A percentile compares a stretch with the other conserved stretches of the same genome.
Evolutionary conservation across 108 stramenopile species (phyloP).

Genomic region (Nitzschia sp.): DNA sequence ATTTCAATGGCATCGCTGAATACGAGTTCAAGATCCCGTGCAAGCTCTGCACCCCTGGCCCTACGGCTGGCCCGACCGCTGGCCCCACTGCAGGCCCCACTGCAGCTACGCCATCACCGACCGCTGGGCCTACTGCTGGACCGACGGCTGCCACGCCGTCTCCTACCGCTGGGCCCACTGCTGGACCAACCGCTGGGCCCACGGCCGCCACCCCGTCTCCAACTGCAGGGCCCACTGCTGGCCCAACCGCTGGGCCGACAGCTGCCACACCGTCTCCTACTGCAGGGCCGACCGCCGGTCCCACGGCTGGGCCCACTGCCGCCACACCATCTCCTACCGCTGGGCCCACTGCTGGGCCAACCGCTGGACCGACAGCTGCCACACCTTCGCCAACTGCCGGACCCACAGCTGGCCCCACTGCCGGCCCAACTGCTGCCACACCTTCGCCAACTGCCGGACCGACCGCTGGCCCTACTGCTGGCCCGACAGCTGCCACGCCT

Average conservation of each 20-base stretch:
- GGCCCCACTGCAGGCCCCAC: constrained; percentile 4
- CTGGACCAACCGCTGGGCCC: no score
- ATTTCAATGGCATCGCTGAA: not conserved
- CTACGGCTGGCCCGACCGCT: no score
- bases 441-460: not conserved
- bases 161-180: no score
- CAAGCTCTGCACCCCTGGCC: not conserved
- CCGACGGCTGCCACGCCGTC: no score
- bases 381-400: no score
- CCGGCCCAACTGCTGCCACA: no score
- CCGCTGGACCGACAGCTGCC: no score
- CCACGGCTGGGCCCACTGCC: no score
- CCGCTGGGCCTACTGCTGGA: no score
- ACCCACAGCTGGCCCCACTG: no score
- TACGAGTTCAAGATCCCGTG: not conserved
- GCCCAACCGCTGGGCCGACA: not conserved
- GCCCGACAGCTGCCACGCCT: not conserved
- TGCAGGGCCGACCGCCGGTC: not conserved
- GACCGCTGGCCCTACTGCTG: not conserved
- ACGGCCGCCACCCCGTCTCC: not conserved
- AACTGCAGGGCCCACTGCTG: not conserved
- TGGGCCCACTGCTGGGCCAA: no score
- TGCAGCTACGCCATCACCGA: not conserved
- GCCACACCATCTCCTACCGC: no score
- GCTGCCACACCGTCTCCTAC: constrained; percentile 5